Evolutionary conservation across 495 filamentous ascomycete genomes (phyloP).

Genomic region (Aspergillus sparsus): DNA sequence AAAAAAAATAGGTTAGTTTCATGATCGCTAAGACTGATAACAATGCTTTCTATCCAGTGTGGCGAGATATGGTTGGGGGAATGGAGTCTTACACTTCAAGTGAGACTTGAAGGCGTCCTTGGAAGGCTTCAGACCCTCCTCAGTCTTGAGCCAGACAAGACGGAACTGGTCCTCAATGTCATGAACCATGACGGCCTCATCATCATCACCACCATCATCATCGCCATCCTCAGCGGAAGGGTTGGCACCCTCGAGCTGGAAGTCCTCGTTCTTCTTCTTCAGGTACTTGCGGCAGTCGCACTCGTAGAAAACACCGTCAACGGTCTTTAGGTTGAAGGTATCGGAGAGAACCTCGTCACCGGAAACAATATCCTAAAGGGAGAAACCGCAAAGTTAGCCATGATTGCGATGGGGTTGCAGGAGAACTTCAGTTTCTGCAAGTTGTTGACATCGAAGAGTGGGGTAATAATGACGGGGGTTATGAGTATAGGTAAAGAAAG

Average conservation of each 20-base stretch:
- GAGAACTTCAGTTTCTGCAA: conserved; percentile 14
- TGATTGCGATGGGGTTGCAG: neutral
- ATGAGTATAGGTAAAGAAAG: neutral
- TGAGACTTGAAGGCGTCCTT: conserved; percentile 79
- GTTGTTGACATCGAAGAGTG: conserved; percentile 11
- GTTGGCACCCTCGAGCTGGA: conserved; percentile 95
- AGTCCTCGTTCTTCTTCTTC: conserved; percentile 65
- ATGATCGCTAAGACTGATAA: too few species aligned
- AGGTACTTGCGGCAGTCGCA: conserved; percentile 87
- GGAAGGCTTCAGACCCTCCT: conserved; percentile 55
- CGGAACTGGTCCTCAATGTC: conserved; percentile 94
- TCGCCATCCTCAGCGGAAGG: conserved; percentile 89
- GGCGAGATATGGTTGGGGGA: too few species aligned
- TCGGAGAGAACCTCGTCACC: conserved; percentile 96
- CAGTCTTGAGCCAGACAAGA: conserved; percentile 70
- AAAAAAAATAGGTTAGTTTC: conserved; percentile 5
- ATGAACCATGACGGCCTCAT: conserved; percentile 67
- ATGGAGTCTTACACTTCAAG: conserved; percentile 68
- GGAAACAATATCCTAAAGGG: conserved; percentile 75
- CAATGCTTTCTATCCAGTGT: too few species aligned
- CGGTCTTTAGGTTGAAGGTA: conserved; percentile 74
- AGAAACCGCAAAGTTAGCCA: conserved; percentile 19
- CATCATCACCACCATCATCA: conserved; percentile 69
- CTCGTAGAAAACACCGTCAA: conserved; percentile 80
- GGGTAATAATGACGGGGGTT: conserved; percentile 6